A percentile compares a stretch with the other conserved stretches of the same genome.
Conservation (phyloP, 2,329 filamentous ascomycete genomes). For the Arthrobotrys musiformis region DNA sequence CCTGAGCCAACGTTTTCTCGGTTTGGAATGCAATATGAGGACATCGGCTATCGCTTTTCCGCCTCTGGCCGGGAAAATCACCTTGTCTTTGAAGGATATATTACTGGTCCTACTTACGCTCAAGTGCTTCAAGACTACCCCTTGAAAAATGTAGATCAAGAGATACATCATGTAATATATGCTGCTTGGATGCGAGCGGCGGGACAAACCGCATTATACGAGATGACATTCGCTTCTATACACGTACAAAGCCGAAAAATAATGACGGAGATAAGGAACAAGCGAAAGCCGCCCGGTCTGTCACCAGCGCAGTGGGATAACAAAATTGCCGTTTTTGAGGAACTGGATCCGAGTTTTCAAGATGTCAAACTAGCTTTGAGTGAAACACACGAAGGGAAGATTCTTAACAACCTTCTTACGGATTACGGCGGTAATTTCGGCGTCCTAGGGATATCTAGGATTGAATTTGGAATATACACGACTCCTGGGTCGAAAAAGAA, state of each 20-base stretch:
- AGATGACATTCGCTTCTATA: background rate
- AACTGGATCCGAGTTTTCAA: background rate
- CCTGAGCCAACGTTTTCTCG: background rate
- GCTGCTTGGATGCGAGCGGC: background rate
- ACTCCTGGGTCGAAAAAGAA: background rate
- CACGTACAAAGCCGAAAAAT: background rate
- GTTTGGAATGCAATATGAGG: background rate
- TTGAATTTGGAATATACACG: background rate
- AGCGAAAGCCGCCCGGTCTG: background rate
- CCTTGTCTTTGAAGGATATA: background rate
- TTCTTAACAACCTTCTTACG: background rate
- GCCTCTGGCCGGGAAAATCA: background rate
- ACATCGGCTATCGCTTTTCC: background rate
- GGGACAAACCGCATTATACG: background rate
- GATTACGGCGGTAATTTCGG: background rate
- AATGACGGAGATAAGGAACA: background rate
- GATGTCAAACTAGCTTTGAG: background rate
- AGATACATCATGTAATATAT: background rate
- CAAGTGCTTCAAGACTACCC: background rate
- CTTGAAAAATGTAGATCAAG: background rate
- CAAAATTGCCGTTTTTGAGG: background rate
- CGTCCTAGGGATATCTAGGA: background rate
- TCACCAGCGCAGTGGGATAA: background rate
- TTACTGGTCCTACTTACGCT: background rate
- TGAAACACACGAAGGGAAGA: background rate